These are phyloP conservation scores for Vitis rotundifolia DNA, from an alignment of 164 flowering plant genomes.

Conservation along the genomic window DNA sequence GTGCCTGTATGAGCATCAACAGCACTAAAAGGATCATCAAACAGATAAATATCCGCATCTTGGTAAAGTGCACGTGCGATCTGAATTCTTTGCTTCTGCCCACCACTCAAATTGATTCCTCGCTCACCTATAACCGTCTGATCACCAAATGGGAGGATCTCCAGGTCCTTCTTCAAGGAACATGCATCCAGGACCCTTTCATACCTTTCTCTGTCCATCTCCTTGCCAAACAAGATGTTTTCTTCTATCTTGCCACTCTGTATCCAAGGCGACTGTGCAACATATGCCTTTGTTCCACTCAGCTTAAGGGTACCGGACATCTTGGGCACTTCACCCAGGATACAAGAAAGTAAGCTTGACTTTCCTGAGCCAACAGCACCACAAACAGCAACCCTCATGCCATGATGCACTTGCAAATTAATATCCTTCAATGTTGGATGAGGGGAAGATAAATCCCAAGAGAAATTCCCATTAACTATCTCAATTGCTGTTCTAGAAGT, in stretches of 20 bases:
- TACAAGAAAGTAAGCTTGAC: slow-evolving; percentile 48
- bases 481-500: slow-evolving; percentile 35
- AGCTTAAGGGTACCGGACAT: slow-evolving; percentile 38
- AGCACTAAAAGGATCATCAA: slow-evolving; percentile 60
- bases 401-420: slow-evolving; percentile 40
- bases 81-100: too few species aligned
- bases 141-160: slow-evolving; percentile 56
- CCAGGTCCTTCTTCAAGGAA: slow-evolving; percentile 19
- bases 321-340: slow-evolving; percentile 52
- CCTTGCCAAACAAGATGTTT: slow-evolving; percentile 46
- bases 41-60: too few species aligned
- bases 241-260: slow-evolving; percentile 67
- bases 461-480: slow-evolving; percentile 43
- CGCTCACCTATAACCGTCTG: slow-evolving; percentile 67
- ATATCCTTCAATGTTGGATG: slow-evolving; percentile 41
- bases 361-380: slow-evolving; percentile 62
- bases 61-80: too few species aligned
- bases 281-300: slow-evolving; percentile 25
- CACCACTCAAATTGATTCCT: slow-evolving; percentile 23
- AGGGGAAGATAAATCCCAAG: slow-evolving; percentile 35
- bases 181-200: too few species aligned
- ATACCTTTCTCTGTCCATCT: too few species aligned
- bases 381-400: slow-evolving; percentile 60
- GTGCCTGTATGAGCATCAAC: slow-evolving; percentile 64
- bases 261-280: slow-evolving; percentile 56